Base-by-base conservation (phyloP, 306 rosid species). In the Glycine soja region DNA sequence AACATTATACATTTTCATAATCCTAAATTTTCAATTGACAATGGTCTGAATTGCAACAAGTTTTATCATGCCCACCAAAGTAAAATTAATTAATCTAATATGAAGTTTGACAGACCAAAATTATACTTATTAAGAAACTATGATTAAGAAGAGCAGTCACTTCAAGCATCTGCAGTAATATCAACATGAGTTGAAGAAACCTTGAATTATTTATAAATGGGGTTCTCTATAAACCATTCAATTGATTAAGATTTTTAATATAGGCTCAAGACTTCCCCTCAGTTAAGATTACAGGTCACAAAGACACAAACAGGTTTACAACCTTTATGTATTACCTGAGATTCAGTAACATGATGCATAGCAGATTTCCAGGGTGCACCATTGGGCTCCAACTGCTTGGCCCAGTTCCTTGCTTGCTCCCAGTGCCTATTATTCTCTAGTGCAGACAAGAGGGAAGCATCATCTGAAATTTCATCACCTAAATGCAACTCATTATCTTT, bases 331-430 rank as follows among this genome's bases (percentile, higher is more conserved):
- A 48, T 65, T 80, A 95, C 99, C 99, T 95, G 99, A 85, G 94
- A 93, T 84, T 93, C 93, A 58, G 99, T 95, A 83, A 95, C 97
- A 90, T 91, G 97, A 88, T 93, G 94, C 77, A 86, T 83, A 58
- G 87, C 83, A 80, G 97, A 89, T 89, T 95, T 93, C 92, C 90
- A 87, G 68, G 87, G 82, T 78, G 93, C 94, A 53, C 94, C 95
- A 84, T 89, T 87, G 88, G 94, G 92, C 82, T 93, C 97, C 90
- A 95, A 84, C 81, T 93, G 99, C 85, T 86, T 93, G 86, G 99
- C 97, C 99, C 99, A 95, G 88, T 87, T 91, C 82, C 99, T 93
- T 76, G 99, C 99, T 80, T 91, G 95, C 67, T 95, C 97, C 99
- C 99, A 95, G 66, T 86, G 97, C 83, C 99, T 88, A 86, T 91